Evolutionary conservation across 2,329 filamentous ascomycete species (phyloP).

Genomic region (Sporothrix inflata): DNA sequence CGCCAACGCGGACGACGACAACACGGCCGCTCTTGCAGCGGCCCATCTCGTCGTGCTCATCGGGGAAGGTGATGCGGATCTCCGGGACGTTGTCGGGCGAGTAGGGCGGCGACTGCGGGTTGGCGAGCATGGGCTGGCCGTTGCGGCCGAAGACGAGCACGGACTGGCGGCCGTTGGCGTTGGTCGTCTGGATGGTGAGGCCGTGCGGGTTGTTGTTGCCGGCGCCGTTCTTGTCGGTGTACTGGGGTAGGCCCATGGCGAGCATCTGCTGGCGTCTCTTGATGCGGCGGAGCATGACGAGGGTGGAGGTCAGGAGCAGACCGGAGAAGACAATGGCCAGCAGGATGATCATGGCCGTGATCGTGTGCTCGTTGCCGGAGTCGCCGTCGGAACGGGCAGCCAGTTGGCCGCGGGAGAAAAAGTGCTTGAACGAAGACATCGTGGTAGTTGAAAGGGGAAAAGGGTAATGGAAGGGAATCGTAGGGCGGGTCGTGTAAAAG

Average conservation of each 20-base stretch:
- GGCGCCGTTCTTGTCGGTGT: slow-evolving; percentile 52
- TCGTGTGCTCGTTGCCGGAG: slow-evolving; percentile 56
- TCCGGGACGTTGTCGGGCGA: slow-evolving; percentile 86
- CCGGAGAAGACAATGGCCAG: slow-evolving; percentile 76
- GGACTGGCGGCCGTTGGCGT: slow-evolving; percentile 60
- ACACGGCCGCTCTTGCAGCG: slow-evolving; percentile 83
- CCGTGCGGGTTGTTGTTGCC: slow-evolving; percentile 55
- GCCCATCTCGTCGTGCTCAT: slow-evolving; percentile 86
- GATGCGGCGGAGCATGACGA: slow-evolving; percentile 74
- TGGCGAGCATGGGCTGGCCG: slow-evolving; percentile 72
- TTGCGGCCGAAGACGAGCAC: slow-evolving; percentile 76
- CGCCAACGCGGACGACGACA: slow-evolving; percentile 87
- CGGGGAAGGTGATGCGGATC: slow-evolving; percentile 97
- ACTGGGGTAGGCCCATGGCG: slow-evolving; percentile 66
- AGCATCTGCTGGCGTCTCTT: slow-evolving; percentile 51
- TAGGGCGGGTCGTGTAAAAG: background rate
- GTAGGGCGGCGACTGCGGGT: slow-evolving; percentile 73
- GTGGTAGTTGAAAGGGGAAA: background rate
- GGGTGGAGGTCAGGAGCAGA: slow-evolving; percentile 66
- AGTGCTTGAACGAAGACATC: slow-evolving; percentile 46
- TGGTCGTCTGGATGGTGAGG: slow-evolving; percentile 61
- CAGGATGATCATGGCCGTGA: slow-evolving; percentile 78
- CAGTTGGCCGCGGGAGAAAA: slow-evolving; percentile 49
- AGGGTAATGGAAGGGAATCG: background rate
- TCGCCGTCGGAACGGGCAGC: slow-evolving; percentile 52